Evolutionary conservation across 2,329 filamentous ascomycete genomes (phyloP).

Genomic region (Aureobasidium namibiae): DNA sequence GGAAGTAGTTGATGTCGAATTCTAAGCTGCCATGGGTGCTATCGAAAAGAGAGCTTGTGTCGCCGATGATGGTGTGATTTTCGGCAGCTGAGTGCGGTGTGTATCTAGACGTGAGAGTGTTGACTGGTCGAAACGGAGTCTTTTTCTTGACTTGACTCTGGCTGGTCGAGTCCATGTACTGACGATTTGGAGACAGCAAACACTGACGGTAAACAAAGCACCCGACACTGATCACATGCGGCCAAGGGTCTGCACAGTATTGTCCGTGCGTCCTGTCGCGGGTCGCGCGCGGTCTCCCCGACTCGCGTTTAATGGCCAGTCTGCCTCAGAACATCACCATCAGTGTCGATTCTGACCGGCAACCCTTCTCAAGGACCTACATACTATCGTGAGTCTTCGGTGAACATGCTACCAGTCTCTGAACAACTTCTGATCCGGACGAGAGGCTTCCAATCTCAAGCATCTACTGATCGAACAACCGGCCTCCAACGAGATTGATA

Average conservation of each 20-base stretch:
- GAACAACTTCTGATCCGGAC: no score
- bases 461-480: no score
- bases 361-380: no score
- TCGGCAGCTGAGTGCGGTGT: neutral
- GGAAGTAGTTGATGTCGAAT: neutral
- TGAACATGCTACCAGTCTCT: no score
- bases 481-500: neutral
- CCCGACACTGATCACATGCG: neutral
- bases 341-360: no score
- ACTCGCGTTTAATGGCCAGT: no score
- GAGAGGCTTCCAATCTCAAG: no score
- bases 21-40: slow-evolving; percentile 9
- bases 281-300: neutral
- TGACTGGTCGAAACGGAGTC: neutral
- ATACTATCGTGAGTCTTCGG: no score
- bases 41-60: slow-evolving; percentile 14
- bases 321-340: no score
- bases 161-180: slow-evolving; percentile 1
- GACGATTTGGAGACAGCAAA: neutral
- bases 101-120: neutral
- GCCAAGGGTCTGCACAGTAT: neutral
- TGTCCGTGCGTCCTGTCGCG: neutral
- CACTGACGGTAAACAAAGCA: slow-evolving; percentile 8
- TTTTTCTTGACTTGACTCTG: neutral
- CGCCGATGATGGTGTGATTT: slow-evolving; percentile 1